Evolutionary conservation across 2,329 filamentous ascomycete species (phyloP), one percentile per base, ranked within the genome.

Genomic region (Fulvia fulva): DNA sequence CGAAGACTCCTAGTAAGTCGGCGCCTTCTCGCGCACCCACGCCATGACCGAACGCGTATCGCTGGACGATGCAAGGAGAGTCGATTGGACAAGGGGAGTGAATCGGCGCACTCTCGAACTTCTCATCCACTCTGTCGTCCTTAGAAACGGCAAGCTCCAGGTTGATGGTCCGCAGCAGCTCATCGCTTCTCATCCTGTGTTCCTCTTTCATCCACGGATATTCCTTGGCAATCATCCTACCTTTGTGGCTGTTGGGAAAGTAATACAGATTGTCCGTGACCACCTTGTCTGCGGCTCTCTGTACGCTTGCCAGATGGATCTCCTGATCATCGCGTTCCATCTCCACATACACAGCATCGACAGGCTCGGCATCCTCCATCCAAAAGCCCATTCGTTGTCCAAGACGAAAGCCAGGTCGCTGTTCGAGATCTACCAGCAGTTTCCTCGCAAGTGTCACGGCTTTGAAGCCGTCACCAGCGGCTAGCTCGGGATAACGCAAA

Each of bases 161-260:
- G 28, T 65, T 62, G 5, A 62, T 44, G 12, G 51, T 28, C 5
- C 51, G 16, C 2, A 65, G n/a, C 14, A 59, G 25, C n/a, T 60
- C 43, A 16, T 63, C 58, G 8, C 46, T 47, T 41, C 62, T 28
- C 21, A 37, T 34, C 12, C n/a, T 50, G 44, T 64, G 55, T 51
- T 58, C 45, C 21, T 52, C 32, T n/a, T 57, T 47, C 53, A 71
- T 58, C 70, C 70, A 72, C 0, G 69, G 68, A 53, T 72, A 72
- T 12, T 54, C 50, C 9, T 63, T 57, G 3, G 61, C 64, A 16
- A 58, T 37, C 41, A 57, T 67, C 14, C 44, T 46, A 4, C 68
- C 68, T 41, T 65, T 57, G 9, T 58, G 47, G 2, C 51, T 12
- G 7, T 57, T 46, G 14, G 63, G 62, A 21, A 43, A 56, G 30